Base-by-base conservation (phyloP, 2,329 filamentous ascomycete genomes). In the Colletotrichum sp. region DNA sequence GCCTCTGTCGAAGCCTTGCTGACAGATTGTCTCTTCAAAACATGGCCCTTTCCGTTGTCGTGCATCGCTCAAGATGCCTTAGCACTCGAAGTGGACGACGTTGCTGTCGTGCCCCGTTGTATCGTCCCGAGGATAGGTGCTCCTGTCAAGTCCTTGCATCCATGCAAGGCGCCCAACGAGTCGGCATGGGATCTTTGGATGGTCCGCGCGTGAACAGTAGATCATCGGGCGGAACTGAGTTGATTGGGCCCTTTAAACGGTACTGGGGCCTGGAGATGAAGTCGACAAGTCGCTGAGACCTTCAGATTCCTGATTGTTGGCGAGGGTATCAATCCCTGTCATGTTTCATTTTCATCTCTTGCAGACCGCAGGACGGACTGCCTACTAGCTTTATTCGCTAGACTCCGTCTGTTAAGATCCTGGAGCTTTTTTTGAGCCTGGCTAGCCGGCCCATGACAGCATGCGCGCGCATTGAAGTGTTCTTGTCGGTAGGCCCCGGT, bases 401-500 rank as follows among this genome's bases (percentile, higher is more conserved):
- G 30, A 57, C 62, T 28, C 32, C 18, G 16, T 24, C 69, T 62
- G 24, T 21, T 12, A 49, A 68, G 69, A 76, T 73, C 69, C 76
- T 49, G 67, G 73, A 59, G 39, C 21, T 39, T 15, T 49, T 49
- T 21, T 69, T 21, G 55, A 39, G 59, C 72, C 68, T 63, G 44
- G 60, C 67, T 66, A 72, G 52, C 69, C 59, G 52, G 69, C 57
- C 39, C 72, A 72, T 72, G 64, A 71, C 67, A 72, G 72, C 34
- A 76, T 75, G 68, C 69, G 74, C 71, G 68, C 69, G 74, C 71
- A 76, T 78, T 49, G 74, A 74, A 71, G 75, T 74, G 66, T 55
- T 77, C 39, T 71, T 62, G 77, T 78, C 77, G 78, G 68, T 60
- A 68, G 76, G 78, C 78, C 74, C 78, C 77, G 75, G 74, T 79